Percentiles rank a stretch among this genome's conserved stretches.
Conservation (phyloP, 2,329 filamentous ascomycete genomes). For the Pseudogymnoascus sp. region DNA sequence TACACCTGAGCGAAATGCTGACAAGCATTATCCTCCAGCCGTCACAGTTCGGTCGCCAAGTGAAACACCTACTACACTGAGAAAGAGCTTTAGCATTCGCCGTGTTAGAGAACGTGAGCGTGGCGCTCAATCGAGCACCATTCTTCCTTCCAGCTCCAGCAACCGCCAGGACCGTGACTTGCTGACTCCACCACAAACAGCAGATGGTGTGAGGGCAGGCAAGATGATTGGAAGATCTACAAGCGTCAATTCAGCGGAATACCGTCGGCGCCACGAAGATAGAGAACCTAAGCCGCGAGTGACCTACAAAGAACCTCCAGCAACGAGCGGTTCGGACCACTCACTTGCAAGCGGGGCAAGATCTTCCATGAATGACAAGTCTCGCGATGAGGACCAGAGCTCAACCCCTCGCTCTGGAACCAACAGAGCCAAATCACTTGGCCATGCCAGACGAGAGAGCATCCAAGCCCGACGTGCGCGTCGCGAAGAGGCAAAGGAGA, state of each 20-base stretch:
- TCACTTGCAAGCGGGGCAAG: conserved; percentile 35
- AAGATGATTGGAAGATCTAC: conserved; percentile 76
- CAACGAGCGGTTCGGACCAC: conserved; percentile 72
- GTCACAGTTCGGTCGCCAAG: conserved; percentile 72
- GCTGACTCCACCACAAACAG: conserved; percentile 61
- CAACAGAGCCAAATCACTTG: conserved; percentile 74
- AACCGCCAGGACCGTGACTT: conserved; percentile 71
- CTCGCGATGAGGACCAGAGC: conserved; percentile 38
- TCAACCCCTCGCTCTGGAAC: conserved; percentile 51
- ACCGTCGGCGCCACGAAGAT: conserved; percentile 54
- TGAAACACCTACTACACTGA: conserved; percentile 54
- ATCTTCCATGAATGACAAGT: conserved; percentile 37
- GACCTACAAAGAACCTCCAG: conserved; percentile 54
- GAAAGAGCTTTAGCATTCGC: conserved; percentile 84
- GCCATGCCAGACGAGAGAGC: conserved; percentile 81
- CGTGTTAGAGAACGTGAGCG: conserved; percentile 43
- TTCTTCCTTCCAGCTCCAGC: conserved; percentile 46
- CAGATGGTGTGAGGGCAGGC: conserved; percentile 49
- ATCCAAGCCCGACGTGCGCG: conserved; percentile 76
- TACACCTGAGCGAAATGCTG: conserved; percentile 48
- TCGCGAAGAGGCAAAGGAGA: conserved; percentile 62
- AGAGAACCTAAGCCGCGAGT: conserved; percentile 44
- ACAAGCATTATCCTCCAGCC: conserved; percentile 59
- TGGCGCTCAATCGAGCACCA: conserved; percentile 40
- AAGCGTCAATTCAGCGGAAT: conserved; percentile 83